Percentiles rank a stretch among this genome's conserved stretches.
phyloP scores from a whole-genome alignment of 495 filamentous ascomycete genomes.

The Xylaria curta region DNA sequence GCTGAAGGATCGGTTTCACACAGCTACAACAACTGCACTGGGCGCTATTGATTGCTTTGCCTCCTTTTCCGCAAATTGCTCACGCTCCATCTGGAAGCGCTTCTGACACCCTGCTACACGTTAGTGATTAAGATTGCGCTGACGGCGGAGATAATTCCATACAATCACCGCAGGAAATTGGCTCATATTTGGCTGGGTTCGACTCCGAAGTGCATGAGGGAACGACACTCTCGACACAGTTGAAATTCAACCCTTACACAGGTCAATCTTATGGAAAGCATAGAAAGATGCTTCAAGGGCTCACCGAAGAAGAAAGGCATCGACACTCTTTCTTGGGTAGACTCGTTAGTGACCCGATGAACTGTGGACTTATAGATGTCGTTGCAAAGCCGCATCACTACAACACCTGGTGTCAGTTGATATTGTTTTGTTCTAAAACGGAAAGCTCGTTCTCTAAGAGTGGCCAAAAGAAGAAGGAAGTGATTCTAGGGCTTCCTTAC shows the following conservation, averaged over 20 bases:
- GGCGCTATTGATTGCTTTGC: conserved; percentile 38
- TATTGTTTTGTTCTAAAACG: too few relatives aligned
- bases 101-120: conserved; percentile 43
- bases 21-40: conserved; percentile 44
- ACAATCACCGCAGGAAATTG: conserved; percentile 61
- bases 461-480: too few relatives aligned
- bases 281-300: not conserved
- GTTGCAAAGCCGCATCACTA: conserved; percentile 65
- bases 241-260: conserved; percentile 51
- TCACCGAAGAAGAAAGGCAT: conserved; percentile 68
- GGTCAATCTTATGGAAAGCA: conserved; percentile 11
- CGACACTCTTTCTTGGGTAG: conserved; percentile 55
- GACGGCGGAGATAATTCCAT: conserved; percentile 23
- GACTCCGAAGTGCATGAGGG: conserved; percentile 59
- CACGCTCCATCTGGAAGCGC: conserved; percentile 45
- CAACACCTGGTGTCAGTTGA: too few relatives aligned
- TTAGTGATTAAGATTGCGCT: conserved; percentile 15
- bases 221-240: conserved; percentile 55
- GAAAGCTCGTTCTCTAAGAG: too few relatives aligned
- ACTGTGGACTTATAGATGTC: conserved; percentile 65
- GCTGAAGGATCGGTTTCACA: conserved; percentile 11
- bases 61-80: conserved; percentile 42
- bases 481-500: too few relatives aligned
- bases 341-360: conserved; percentile 61
- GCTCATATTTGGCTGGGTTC: conserved; percentile 62